Percentiles rank a stretch among this genome's conserved stretches.
phyloP scores from a whole-genome alignment of 2,329 filamentous ascomycete species.

The Fusarium nisikadoi region DNA sequence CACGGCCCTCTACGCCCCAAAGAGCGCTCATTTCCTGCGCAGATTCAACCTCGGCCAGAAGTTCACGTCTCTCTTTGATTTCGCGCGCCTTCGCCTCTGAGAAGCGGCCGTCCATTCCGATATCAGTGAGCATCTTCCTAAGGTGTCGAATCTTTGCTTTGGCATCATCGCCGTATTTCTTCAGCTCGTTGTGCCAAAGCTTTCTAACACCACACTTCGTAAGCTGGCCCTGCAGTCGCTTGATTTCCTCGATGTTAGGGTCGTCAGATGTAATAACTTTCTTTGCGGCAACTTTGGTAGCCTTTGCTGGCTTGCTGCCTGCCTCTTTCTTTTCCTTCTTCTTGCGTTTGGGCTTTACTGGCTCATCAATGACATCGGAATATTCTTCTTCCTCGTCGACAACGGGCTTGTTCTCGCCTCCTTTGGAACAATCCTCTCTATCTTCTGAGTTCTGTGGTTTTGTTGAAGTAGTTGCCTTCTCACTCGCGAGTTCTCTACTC shows the following conservation, averaged over 20 bases:
- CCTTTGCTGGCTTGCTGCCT: slow-evolving; percentile 41
- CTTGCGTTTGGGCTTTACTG: slow-evolving; percentile 66
- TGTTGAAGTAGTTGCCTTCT: neutral
- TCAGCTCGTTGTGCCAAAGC: slow-evolving; percentile 88
- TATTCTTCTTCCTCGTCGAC: slow-evolving; percentile 54
- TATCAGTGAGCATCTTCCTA: slow-evolving; percentile 78
- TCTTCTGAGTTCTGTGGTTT: slow-evolving; percentile 9
- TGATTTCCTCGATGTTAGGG: slow-evolving; percentile 82
- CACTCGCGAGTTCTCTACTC: neutral
- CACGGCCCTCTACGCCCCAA: slow-evolving; percentile 72
- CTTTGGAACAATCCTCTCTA: slow-evolving; percentile 16
- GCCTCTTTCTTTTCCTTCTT: slow-evolving; percentile 57
- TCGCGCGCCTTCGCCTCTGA: slow-evolving; percentile 84
- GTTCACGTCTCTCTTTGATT: slow-evolving; percentile 88
- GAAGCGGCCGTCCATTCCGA: slow-evolving; percentile 90
- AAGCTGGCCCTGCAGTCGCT: slow-evolving; percentile 86
- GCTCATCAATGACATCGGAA: slow-evolving; percentile 76
- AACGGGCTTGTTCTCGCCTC: slow-evolving; percentile 35
- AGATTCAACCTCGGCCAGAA: slow-evolving; percentile 84
- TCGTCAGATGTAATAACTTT: slow-evolving; percentile 54
- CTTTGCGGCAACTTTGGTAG: slow-evolving; percentile 44
- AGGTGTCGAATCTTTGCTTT: slow-evolving; percentile 87
- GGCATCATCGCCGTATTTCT: slow-evolving; percentile 74
- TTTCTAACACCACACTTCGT: slow-evolving; percentile 93
- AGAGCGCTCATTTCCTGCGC: slow-evolving; percentile 82